Percentiles rank a stretch among this genome's conserved stretches.
phyloP scores from a whole-genome alignment of 78 protist genomes.

The Speleostelium caveatum region DNA sequence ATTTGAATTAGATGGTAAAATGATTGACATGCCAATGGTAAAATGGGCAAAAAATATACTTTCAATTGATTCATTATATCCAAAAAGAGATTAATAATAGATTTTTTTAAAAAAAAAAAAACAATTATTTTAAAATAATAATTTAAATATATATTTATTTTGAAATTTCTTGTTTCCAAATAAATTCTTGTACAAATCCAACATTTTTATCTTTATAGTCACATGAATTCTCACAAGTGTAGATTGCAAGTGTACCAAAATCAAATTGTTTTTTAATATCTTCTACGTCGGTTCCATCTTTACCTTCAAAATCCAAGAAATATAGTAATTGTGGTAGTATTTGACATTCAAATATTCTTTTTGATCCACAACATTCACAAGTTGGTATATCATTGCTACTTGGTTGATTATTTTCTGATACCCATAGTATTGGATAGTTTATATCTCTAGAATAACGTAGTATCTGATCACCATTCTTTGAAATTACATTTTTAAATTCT shows the following conservation, averaged over 20 bases:
- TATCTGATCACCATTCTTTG: conserved; percentile 10
- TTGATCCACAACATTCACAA: conserved; percentile 16
- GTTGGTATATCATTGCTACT: neutral
- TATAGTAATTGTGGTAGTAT: conserved; percentile 36
- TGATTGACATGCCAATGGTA: conserved; percentile 84
- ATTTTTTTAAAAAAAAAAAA: neutral
- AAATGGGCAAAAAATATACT: conserved; percentile 70
- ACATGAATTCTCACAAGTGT: conserved; percentile 53
- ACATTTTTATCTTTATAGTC: neutral
- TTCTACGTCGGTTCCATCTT: neutral
- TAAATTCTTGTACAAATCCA: conserved; percentile 21
- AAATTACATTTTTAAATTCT: conserved; percentile 3
- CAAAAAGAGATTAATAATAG: conserved; percentile 41
- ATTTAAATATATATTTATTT: conserved; percentile 26
- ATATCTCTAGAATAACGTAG: conserved; percentile 39
- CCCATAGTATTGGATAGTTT: conserved; percentile 56
- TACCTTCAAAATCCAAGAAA: conserved; percentile 42
- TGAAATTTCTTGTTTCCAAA: conserved; percentile 67
- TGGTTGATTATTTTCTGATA: conserved; percentile 40
- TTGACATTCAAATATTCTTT: conserved; percentile 47
- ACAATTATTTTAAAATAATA: neutral
- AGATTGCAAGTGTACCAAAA: conserved; percentile 49
- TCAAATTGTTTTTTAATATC: no score
- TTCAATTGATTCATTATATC: conserved; percentile 57
- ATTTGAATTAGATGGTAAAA: conserved; percentile 83